Evolutionary conservation across 192 early-diverging fungal genomes (phyloP), one percentile per base, ranked within the genome.

Genomic region (Piromyces finnis): DNA sequence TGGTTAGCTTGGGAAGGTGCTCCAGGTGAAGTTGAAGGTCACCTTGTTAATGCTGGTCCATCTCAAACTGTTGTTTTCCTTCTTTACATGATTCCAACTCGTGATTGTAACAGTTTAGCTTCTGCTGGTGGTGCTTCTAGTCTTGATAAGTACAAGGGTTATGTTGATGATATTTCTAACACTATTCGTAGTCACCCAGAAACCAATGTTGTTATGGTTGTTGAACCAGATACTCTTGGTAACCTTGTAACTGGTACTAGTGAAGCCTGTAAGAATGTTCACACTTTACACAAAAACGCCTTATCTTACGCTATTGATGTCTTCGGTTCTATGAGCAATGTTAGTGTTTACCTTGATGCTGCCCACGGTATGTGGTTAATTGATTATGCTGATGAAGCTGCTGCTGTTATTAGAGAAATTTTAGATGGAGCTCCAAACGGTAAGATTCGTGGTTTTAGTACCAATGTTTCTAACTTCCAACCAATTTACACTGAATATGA

Each of bases 351-450:
- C 77, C 39, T 86, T 29, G 86, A 86, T 79, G 77, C 79, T 37
- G 86, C 87, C 12, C 86, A 86, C 29, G 87, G 85, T 78, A 86
- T 84, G 30, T 86, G 86, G 86, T 81, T 86, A 28, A 87, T 87
- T 68, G 5, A 18, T 0, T 2, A 0, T 27, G 22, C 51, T 27
- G 51, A 68, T 27, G 22, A 68, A 18, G 26, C 22, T 68, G 51
- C 51, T 9, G 16, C 51, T 68, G 6, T 68, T 68, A 17, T 68
- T 7, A 68, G 22, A 11, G 51, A 68, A 26, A 68, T 68, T n/a
- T 68, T 68, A 68, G 17, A n/a, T 11, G n/a, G n/a, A 3, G 51
- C 51, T 68, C 51, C 51, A 68, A n/a, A 68, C n/a, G 51, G 51
- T n/a, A n/a, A 68, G 22, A 68, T 68, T 68, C 51, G 51, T 68